Evolutionary conservation across 2,329 filamentous ascomycete species (phyloP), one percentile per base, ranked within the genome.

Genomic region (Berkeleyomyces rouxiae): DNA sequence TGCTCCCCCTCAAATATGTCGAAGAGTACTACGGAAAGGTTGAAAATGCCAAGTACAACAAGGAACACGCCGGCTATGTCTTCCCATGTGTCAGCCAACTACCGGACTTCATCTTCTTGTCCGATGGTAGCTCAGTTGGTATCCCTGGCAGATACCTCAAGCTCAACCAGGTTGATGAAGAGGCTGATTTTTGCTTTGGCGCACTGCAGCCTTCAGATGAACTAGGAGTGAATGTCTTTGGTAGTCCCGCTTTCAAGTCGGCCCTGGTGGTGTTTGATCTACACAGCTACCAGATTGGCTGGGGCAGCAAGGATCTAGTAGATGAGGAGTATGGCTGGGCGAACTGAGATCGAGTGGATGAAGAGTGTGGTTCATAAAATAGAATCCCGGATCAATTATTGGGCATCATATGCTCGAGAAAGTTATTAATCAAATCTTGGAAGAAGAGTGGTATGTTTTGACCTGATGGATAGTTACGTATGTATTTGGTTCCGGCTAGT

Each of bases 221-320:
- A 37, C 77, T 79, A 42, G 81, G 80, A 53, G 75, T 77, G 44
- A 81, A 84, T 71, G 83, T 89, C 69, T 83, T 80, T 68, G 81
- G 81, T 31, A 80, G 83, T 68, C 77, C 82, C 67, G 78, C 83
- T 70, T 82, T 83, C 75, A 82, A 82, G 74, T 79, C 78, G 42
- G 78, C 82, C 68, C 82, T 81, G 67, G 78, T 82, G 33, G 79
- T 75, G n/a, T 83, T 82, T 69, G 78, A 82, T 69, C 76, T 73
- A 37, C 79, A 77, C 53, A 80, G 82, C 72, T 13, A 58, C 40
- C 46, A 42, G 5, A 61, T 64, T 39, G 62, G 62, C 10, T 64
- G 62, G 58, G 62, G 49, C 3, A 39, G n/a, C 37, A 61, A 64
- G 16, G n/a, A 23, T 23, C 23, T 23, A 23, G 23, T 23, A 23